A percentile compares a stretch with the other conserved stretches of the same genome.
These are phyloP conservation scores for Isatis tinctoria DNA, from an alignment of 345 rosid species.

Conservation along the genomic window DNA sequence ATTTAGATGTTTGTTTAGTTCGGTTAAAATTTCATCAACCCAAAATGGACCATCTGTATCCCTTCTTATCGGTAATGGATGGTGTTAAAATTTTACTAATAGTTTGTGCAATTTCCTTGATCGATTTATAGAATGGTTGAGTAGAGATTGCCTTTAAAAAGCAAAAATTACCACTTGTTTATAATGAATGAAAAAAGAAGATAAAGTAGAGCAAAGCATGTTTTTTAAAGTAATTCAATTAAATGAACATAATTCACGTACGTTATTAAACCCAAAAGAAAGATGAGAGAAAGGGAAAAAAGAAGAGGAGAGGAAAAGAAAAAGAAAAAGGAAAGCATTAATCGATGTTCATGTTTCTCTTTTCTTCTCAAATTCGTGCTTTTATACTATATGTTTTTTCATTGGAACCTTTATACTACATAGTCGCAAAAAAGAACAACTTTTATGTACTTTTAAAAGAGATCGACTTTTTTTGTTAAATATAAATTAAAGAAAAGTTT, in stretches of 20 bases:
- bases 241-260: conserved; percentile 15
- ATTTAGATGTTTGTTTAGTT: neutral
- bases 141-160: conserved; percentile 2
- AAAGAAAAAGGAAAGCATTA: conserved; percentile 28
- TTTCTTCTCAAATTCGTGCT: conserved; percentile 18
- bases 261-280: conserved; percentile 23
- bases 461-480: conserved; percentile 18
- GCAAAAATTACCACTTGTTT: neutral
- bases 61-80: conserved; percentile 1
- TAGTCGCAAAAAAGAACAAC: conserved; percentile 31
- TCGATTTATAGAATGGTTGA: neutral
- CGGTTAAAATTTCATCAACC: neutral
- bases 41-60: neutral
- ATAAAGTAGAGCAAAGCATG: conserved; percentile 10
- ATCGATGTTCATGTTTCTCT: conserved; percentile 30
- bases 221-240: neutral
- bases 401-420: conserved; percentile 24
- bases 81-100: neutral
- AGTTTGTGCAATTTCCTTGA: neutral
- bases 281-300: conserved; percentile 16
- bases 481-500: neutral
- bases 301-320: conserved; percentile 2
- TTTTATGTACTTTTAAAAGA: conserved; percentile 32
- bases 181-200: neutral
- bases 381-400: conserved; percentile 26